Evolutionary conservation across 192 early-diverging fungal genomes (phyloP).

Genomic region (Podila epigama): DNA sequence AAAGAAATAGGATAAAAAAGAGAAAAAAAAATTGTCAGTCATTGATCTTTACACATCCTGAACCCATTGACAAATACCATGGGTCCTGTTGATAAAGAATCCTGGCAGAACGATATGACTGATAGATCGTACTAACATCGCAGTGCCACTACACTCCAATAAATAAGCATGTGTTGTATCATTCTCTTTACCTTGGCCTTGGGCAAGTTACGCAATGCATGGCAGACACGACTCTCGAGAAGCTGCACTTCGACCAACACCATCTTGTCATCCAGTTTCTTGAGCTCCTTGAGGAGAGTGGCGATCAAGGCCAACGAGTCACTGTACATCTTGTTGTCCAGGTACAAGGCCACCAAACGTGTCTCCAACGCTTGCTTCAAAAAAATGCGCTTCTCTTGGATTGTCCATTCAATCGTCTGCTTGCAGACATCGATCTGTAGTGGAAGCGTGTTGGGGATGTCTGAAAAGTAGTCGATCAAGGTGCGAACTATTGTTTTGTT

Average conservation of each 20-base stretch:
- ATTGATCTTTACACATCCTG: too few species aligned
- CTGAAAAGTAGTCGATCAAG: slow-evolving; percentile 85
- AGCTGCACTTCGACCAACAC: slow-evolving; percentile 97
- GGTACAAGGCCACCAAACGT: slow-evolving; percentile 84
- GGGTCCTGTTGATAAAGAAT: background rate
- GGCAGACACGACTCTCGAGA: slow-evolving; percentile 93
- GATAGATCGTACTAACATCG: background rate
- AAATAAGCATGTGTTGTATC: background rate
- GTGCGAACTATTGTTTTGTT: slow-evolving; percentile 67
- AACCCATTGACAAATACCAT: slow-evolving; percentile 27
- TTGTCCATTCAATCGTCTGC: slow-evolving; percentile 93
- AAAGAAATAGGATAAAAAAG: too few species aligned
- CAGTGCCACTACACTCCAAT: background rate
- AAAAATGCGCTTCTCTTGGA: slow-evolving; percentile 91
- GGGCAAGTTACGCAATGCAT: slow-evolving; percentile 91
- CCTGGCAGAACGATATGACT: background rate
- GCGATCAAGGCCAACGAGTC: slow-evolving; percentile 87
- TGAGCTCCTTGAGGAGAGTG: slow-evolving; percentile 92
- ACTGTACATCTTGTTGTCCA: slow-evolving; percentile 95
- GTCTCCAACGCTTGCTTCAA: slow-evolving; percentile 96
- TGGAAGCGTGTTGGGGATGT: slow-evolving; percentile 85
- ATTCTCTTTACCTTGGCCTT: slow-evolving; percentile 76
- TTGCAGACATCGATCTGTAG: slow-evolving; percentile 95
- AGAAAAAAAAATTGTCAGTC: slow-evolving; percentile 11
- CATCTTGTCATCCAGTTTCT: slow-evolving; percentile 98